Evolutionary conservation across 495 filamentous ascomycete genomes (phyloP).

Genomic region (Tuber microsphaerosporum): DNA sequence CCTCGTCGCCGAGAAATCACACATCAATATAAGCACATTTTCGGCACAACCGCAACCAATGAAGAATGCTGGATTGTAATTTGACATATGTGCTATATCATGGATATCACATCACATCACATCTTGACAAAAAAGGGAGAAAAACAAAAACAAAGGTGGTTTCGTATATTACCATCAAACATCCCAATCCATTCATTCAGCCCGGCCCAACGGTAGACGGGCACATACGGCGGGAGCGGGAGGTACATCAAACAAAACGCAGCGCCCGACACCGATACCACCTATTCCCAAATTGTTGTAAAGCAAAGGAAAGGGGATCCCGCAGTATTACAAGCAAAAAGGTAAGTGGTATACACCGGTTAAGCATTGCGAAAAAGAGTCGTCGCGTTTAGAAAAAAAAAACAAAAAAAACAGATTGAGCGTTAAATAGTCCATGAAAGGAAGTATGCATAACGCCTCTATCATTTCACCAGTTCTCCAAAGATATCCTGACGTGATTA

Average conservation of each 20-base stretch:
- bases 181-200: neutral
- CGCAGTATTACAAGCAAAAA: neutral
- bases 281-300: neutral
- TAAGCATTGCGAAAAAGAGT: neutral
- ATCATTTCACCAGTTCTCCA: neutral
- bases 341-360: neutral
- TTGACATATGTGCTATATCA: constrained; percentile 89
- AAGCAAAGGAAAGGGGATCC: neutral
- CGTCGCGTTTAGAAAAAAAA: neutral
- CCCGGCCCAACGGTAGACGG: neutral
- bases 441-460: neutral
- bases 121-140: neutral
- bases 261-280: neutral
- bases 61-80: constrained; percentile 74
- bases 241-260: neutral
- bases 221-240: neutral
- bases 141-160: neutral
- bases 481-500: neutral
- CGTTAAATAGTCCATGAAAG: neutral
- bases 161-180: neutral
- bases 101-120: neutral
- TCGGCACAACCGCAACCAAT: constrained; percentile 90
- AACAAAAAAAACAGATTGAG: neutral
- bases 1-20: constrained; percentile 2
- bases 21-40: constrained; percentile 59